Percentiles rank a stretch among this genome's conserved stretches.
These are phyloP conservation scores for Macrolepiota dolichaula DNA, from an alignment of 768 basidiomycete species.

Conservation along the genomic window DNA sequence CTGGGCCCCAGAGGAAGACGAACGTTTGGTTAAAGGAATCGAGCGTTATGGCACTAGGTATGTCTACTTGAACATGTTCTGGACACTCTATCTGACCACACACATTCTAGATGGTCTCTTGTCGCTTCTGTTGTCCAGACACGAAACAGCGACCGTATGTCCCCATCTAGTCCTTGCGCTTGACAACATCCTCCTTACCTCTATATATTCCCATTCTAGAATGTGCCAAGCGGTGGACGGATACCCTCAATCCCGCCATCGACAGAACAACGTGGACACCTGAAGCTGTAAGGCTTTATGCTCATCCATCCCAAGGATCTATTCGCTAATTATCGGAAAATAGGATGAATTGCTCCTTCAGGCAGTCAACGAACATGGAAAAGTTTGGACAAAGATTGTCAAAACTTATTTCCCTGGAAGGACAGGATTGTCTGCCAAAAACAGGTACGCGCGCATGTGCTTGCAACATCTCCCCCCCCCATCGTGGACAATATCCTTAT, in stretches of 20 bases:
- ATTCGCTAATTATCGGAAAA: constrained; percentile 7
- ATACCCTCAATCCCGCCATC: constrained; percentile 58
- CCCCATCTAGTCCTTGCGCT: background rate
- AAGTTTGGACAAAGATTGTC: constrained; percentile 61
- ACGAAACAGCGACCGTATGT: constrained; percentile 58
- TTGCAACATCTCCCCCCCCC: too few relatives aligned
- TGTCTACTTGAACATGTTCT: constrained; percentile 4
- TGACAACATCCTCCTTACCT: constrained; percentile 15
- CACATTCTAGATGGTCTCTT: constrained; percentile 43
- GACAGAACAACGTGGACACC: constrained; percentile 58
- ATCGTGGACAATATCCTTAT: constrained; percentile 7
- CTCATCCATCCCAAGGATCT: background rate
- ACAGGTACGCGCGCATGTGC: constrained; percentile 36
- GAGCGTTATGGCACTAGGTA: constrained; percentile 55
- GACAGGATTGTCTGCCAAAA: constrained; percentile 58
- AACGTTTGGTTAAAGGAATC: constrained; percentile 52
- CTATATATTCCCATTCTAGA: constrained; percentile 28
- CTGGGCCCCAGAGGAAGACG: constrained; percentile 60
- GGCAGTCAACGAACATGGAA: constrained; percentile 53
- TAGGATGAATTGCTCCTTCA: constrained; percentile 53
- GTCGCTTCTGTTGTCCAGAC: constrained; percentile 57
- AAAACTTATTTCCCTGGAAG: constrained; percentile 59
- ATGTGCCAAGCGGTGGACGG: constrained; percentile 62
- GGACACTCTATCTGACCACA: constrained; percentile 4
- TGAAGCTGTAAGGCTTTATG: constrained; percentile 38